A percentile compares a stretch with the other conserved stretches of the same genome.
These are phyloP conservation scores for Venustampulla echinocandica DNA, from an alignment of 495 filamentous ascomycete genomes.

Conservation along the genomic window DNA sequence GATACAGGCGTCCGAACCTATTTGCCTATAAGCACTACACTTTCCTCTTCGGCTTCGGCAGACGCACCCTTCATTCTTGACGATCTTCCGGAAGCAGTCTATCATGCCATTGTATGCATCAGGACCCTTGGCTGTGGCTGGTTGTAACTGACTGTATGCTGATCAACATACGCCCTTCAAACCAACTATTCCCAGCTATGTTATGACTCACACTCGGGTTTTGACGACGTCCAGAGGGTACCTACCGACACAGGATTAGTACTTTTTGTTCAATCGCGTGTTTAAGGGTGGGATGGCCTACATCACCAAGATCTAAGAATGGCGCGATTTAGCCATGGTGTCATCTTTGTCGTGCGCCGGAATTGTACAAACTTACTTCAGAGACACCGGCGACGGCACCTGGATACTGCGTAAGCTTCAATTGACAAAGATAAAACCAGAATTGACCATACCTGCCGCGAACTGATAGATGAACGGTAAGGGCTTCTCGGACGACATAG, in stretches of 20 bases:
- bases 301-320: conserved; percentile 75
- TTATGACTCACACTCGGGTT: conserved; percentile 73
- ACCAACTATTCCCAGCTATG: background rate
- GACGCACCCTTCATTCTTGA: conserved; percentile 80
- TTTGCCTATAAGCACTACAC: conserved; percentile 2
- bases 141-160: conserved; percentile 67
- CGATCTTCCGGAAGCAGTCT: conserved; percentile 94
- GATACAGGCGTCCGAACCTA: conserved; percentile 82
- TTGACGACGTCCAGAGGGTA: conserved; percentile 98
- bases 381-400: conserved; percentile 85
- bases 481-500: conserved; percentile 42
- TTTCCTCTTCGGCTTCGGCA: background rate
- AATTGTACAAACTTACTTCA: conserved; percentile 51
- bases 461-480: conserved; percentile 83
- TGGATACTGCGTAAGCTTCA: conserved; percentile 24
- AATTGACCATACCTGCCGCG: conserved; percentile 51
- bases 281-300: conserved; percentile 30
- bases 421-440: background rate
- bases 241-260: conserved; percentile 40
- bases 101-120: conserved; percentile 93
- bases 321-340: conserved; percentile 27
- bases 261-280: background rate
- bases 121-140: conserved; percentile 55
- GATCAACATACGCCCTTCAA: conserved; percentile 22
- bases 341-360: no score